Percentiles rank a stretch among this genome's conserved stretches.
Evolutionary conservation across 208 protist species (phyloP).

Genomic region (Trypanosoma theileri): DNA sequence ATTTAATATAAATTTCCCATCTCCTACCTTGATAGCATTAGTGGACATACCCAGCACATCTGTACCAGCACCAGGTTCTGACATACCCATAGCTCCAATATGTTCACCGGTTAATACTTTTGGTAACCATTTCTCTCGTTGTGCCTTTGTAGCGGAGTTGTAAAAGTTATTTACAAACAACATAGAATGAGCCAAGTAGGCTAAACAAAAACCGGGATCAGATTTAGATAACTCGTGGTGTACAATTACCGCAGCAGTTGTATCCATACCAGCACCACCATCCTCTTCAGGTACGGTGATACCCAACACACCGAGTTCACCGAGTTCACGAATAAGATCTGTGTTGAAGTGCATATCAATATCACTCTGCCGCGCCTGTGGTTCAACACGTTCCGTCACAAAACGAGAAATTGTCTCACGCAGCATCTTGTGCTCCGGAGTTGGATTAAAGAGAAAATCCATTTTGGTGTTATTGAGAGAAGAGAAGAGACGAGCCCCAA

Average conservation of each 20-base stretch:
- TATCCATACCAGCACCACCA: conserved; percentile 89
- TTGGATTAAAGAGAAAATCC: conserved; percentile 66
- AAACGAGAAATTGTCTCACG: conserved; percentile 67
- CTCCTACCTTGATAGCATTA: conserved; percentile 72
- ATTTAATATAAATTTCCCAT: conserved; percentile 88
- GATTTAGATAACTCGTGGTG: conserved; percentile 83
- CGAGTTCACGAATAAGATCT: conserved; percentile 92
- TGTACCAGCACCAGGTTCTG: conserved; percentile 91
- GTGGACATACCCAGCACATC: conserved; percentile 96
- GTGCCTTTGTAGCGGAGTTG: conserved; percentile 76
- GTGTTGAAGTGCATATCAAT: conserved; percentile 66
- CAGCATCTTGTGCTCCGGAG: conserved; percentile 56
- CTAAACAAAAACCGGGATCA: conserved; percentile 77
- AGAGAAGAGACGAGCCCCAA: conserved; percentile 10
- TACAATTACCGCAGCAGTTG: conserved; percentile 69
- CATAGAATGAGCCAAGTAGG: conserved; percentile 80
- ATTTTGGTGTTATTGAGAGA: conserved; percentile 11
- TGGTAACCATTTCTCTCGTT: conserved; percentile 90
- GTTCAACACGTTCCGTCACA: conserved; percentile 53
- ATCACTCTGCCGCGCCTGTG: conserved; percentile 53
- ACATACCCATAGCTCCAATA: conserved; percentile 96
- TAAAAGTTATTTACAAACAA: conserved; percentile 88
- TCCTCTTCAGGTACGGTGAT: conserved; percentile 92
- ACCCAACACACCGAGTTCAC: conserved; percentile 94
- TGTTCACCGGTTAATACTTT: conserved; percentile 94